Evolutionary conservation across 2,329 filamentous ascomycete genomes (phyloP), one percentile per base, ranked within the genome.

Genomic region (Ceratocystis colombiana): DNA sequence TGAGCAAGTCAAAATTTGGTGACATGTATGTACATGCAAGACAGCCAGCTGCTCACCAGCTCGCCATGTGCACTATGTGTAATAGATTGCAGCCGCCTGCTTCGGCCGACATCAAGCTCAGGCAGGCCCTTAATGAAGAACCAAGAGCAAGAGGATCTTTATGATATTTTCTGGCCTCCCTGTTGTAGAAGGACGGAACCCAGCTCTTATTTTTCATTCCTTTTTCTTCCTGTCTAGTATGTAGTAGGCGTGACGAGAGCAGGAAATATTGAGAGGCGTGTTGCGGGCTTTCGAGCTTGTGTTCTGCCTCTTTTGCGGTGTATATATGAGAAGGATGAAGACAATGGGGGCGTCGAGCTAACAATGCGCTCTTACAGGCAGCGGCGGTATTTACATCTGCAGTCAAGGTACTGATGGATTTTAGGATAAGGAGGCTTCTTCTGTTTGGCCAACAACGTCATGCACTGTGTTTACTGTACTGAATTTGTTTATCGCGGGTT

Each of bases 141-240:
- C 20, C 28, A 53, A 48, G 45, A 55, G 20, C 7, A 41, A 25
- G 17, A 64, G 30, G 45, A 64, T 22, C 17, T 20, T 30, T 53
- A 22, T 12, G 41, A 30, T 20, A 53, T 41, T 30, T n/a, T 20
- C 53, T 33, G 22, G 68, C 62, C 66, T 68, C 30, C 30, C 30
- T 30, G 8, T 57, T 57, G 53, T 3, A 57, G 30, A 57, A 57
- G 53, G 53, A 57, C 28, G 22, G 30, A 33, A 28, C 12, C 45
- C 53, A 28, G 25, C 53, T 30, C 5, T 30, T 7, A 30, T 30
- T 30, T 30, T 33, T 8, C 53, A 57, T 57, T 57, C 53, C 53
- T 57, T 3, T 28, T 28, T 4, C 8, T 17, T 25, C 20, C 48
- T 22, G 53, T 57, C 53, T 30, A 7, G 30, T 30, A 30, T 30